phyloP scores from a whole-genome alignment of 2,329 filamentous ascomycete genomes.

The Ceratocystis ficicola region DNA sequence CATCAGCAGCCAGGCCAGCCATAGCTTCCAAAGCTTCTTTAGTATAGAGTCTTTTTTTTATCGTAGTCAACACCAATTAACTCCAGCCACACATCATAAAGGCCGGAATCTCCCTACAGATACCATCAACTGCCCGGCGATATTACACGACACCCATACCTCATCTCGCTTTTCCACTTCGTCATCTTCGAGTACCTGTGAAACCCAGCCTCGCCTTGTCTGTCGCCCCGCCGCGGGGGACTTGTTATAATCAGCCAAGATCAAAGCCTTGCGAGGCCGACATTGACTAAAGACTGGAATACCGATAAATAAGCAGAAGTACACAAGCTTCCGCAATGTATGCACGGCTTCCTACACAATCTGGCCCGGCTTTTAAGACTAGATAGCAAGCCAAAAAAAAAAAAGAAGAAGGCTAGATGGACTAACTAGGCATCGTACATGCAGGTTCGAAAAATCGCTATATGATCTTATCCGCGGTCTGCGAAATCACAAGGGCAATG shows the following conservation, averaged over 20 bases:
- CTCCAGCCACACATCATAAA: not conserved
- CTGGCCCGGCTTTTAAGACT: constrained; percentile 25
- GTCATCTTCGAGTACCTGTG: not conserved
- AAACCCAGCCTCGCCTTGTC: not conserved
- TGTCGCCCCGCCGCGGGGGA: constrained; percentile 4
- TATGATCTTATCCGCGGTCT: constrained; percentile 97
- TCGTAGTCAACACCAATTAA: not conserved
- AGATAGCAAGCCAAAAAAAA: not conserved
- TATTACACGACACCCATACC: not conserved
- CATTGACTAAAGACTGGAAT: not conserved
- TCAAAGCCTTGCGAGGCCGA: not conserved
- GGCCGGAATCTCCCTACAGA: not conserved
- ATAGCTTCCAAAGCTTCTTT: constrained; percentile 6
- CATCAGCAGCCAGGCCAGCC: constrained; percentile 15
- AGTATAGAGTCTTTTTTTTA: not conserved
- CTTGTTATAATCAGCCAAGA: not conserved
- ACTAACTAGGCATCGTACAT: constrained; percentile 1
- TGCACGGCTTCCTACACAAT: constrained; percentile 17
- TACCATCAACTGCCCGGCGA: not conserved
- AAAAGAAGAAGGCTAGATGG: not conserved
- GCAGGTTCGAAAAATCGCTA: constrained; percentile 96
- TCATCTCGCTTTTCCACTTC: not conserved
- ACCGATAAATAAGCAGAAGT: not conserved
- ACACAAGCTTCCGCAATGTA: not conserved
- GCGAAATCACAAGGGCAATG: constrained; percentile 87